Evolutionary conservation across 2,329 filamentous ascomycete genomes (phyloP), one percentile per base, ranked within the genome.

Genomic region (Talaromyces sp.): DNA sequence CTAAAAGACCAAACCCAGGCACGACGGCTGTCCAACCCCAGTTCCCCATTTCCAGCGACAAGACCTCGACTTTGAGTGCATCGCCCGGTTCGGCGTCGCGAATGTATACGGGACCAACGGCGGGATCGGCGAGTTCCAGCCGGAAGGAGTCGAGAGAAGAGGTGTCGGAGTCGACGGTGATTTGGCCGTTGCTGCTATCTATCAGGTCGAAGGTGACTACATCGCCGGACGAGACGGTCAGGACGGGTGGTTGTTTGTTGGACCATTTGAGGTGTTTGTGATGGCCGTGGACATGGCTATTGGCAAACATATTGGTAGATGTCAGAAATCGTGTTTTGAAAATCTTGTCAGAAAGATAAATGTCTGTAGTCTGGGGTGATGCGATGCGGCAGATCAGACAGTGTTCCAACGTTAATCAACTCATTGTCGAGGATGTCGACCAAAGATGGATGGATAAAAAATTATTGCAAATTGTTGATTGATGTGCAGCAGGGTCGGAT

Each of bases 1-100:
- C 73, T 14, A 86, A 70, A 8, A 86, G 76, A 3, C 84, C 84
- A 67, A 85, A 85, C 19, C 76, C 77, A 0, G 80, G 80, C 59
- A 85, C 76, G 35, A 85, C 78, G n/a, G 79, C 81, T 0, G 83
- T 84, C 83, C 83, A 86, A 35, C 83, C 84, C 76, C 80, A 85
- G 62, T 77, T 74, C 2, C 77, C 79, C 5, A 81, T 76, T 63
- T 77, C 68, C 4, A 85, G 74, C 27, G 78, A 75, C 16, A 85
- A 76, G 60, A 86, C 75, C 49, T 85, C 83, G 49, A 85, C 75
- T 66, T 82, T 80, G 33, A 86, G 75, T 1, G 84, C 80, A 69
- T 85, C 83, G 45, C 84, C 84, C 0, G 83, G 82, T 63, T 80
- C 74, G 13, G 83, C 83, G 60, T 76, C 80, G 57, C 81, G 77